Evolutionary conservation across 2,329 filamentous ascomycete genomes (phyloP), one percentile per base, ranked within the genome.

Genomic region (Didymella arachidicola): DNA sequence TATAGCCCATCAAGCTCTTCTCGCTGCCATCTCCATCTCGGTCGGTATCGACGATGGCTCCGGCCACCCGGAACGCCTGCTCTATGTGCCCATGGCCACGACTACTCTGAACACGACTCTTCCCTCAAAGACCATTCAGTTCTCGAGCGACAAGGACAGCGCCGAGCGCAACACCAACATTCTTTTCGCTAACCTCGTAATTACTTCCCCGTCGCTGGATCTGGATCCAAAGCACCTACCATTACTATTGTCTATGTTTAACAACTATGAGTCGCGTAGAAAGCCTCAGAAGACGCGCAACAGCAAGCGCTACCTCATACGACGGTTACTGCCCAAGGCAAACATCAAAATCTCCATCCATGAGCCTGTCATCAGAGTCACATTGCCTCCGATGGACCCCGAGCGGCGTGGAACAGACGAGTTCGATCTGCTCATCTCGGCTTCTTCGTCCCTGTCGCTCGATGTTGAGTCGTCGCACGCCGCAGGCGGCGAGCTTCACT

Each of bases 401-500:
- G 73, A 74, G 4, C 77, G 79, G 51, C 77, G 77, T 39, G 85
- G 88, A 26, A 83, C 87, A 0, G 91, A 93, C 60, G 93, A 98
- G 65, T 98, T 95, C 66, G 95, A 99, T 72, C 84, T 99, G 29
- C 90, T 99, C 43, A 97, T 99, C 46, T 97, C 92, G 1, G 95
- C 93, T 2, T 92, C 97, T 11, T 98, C 96, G 0, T 97, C 94
- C 0, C 87, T 98, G 36, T 96, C 94, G 0, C 80, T 98, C 22
- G 95, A 99, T 70, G 84, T 96, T 46, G 95, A 99, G 72, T 97
- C 95, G 0, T 97, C 93, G n/a, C 95, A 99, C 78, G 95, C 92
- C 3, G 83, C 89, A 0, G 86, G 92, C 34, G 91, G 91, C 57
- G 90, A 96, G 32, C 80, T 93, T 3, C 91, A 97, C 72, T 99